Percentiles rank a stretch among this genome's conserved stretches.
These are phyloP conservation scores for Trichopus zeylanicus DNA, from an alignment of 116 monocot genomes.

Conservation along the genomic window DNA sequence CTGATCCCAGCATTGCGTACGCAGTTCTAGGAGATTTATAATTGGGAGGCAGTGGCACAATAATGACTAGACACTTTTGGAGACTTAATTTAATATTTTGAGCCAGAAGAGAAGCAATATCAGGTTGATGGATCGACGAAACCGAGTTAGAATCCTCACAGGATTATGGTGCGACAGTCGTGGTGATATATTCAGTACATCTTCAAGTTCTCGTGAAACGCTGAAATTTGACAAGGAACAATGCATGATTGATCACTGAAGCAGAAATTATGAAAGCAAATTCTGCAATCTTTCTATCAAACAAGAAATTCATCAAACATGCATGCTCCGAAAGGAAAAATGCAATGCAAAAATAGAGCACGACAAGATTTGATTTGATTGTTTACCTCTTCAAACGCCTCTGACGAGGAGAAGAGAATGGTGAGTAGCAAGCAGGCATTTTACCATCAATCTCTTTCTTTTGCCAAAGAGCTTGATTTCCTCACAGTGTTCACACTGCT, in stretches of 20 bases:
- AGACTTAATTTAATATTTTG: background rate
- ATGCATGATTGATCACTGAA: background rate
- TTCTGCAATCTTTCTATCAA: no score
- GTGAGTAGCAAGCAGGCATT: background rate
- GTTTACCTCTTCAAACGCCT: background rate
- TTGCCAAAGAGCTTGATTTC: background rate
- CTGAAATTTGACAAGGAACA: background rate
- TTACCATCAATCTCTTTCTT: background rate
- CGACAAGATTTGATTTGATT: background rate
- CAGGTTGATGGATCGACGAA: background rate
- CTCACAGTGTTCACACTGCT: no score
- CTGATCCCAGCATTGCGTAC: no score
- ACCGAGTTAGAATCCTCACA: background rate
- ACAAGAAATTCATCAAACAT: no score
- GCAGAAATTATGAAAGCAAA: background rate
- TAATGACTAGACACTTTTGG: no score
- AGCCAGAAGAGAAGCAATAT: background rate
- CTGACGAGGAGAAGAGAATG: background rate
- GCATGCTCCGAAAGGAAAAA: background rate
- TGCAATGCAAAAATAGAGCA: background rate
- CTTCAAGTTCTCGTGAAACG: background rate
- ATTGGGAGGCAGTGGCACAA: no score
- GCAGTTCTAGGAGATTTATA: no score
- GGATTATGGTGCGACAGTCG: background rate
- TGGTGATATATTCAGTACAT: background rate